These are phyloP conservation scores for Mycosarcoma maydis DNA, from an alignment of 1,284 basidiomycete species.

Conservation along the genomic window DNA sequence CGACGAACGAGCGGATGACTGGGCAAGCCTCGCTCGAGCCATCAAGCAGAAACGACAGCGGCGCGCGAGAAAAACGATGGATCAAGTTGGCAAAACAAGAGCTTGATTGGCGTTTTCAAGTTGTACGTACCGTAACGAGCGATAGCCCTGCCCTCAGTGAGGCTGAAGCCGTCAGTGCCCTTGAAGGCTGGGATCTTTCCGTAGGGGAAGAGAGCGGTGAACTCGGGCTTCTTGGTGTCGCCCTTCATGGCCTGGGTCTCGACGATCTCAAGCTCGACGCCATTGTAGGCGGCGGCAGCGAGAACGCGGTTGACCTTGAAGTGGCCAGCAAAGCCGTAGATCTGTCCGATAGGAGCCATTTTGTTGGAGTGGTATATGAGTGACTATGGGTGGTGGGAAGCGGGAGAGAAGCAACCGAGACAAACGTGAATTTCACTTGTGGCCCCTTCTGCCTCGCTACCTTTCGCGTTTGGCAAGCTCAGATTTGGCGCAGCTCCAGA, in stretches of 20 bases:
- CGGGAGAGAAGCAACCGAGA: no score
- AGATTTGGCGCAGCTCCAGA: neutral
- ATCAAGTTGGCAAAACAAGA: no score
- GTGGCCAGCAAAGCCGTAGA: conserved; percentile 55
- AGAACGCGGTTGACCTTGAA: conserved; percentile 52
- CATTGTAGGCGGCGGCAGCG: conserved; percentile 64
- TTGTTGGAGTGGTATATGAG: conserved; percentile 19
- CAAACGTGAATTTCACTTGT: neutral
- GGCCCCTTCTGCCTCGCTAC: no score
- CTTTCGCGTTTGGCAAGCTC: no score
- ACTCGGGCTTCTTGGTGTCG: conserved; percentile 63
- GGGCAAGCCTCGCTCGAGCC: neutral
- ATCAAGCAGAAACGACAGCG: no score
- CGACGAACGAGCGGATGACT: neutral
- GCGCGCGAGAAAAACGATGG: no score
- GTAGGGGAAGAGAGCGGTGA: conserved; percentile 57
- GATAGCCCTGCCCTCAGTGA: conserved; percentile 83
- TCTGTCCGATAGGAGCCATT: conserved; percentile 63
- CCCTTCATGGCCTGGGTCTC: conserved; percentile 38
- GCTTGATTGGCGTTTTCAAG: no score
- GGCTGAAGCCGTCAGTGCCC: conserved; percentile 78
- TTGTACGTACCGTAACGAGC: conserved; percentile 86
- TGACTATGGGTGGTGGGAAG: no score
- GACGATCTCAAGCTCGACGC: conserved; percentile 60
- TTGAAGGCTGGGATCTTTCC: conserved; percentile 79